Conservation (phyloP, 176 grass and related monocot genomes). For the Calamus simplicifolius region DNA sequence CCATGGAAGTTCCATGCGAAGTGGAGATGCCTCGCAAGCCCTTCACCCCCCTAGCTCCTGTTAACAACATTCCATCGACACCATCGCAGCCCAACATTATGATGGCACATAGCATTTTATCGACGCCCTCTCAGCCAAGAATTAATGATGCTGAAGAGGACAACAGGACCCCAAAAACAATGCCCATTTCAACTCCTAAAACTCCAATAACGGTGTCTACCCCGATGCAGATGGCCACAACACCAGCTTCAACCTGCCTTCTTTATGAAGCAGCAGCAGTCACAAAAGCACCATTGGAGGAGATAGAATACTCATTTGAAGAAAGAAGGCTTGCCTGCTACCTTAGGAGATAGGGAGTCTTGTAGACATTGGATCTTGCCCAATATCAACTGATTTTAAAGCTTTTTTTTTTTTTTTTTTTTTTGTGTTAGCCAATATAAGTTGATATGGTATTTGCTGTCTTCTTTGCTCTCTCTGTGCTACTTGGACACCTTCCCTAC, state of each 20-base stretch:
- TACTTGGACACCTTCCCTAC: too few species aligned
- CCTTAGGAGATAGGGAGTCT: conserved; percentile 15
- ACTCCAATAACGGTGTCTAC: conserved; percentile 21
- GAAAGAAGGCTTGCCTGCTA: conserved; percentile 44
- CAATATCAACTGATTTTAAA: too few species aligned
- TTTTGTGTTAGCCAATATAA: too few species aligned
- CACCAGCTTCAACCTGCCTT: conserved; percentile 29
- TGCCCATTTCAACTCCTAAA: conserved; percentile 10
- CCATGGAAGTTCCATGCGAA: conserved; percentile 25
- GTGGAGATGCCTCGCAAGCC: conserved; percentile 37
- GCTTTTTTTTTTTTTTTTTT: too few species aligned
- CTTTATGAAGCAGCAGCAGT: conserved; percentile 20
- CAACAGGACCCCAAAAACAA: conserved; percentile 37
- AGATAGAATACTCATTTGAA: conserved; percentile 47
- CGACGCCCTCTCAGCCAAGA: conserved; percentile 13
- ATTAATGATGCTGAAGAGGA: conserved; percentile 21
- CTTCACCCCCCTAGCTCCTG: conserved; percentile 31
- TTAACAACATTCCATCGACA: conserved; percentile 17
- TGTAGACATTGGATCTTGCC: too few species aligned
- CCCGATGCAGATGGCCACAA: conserved; percentile 47
- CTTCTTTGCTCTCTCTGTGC: too few species aligned
- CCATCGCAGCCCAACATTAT: neutral
- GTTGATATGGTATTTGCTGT: too few species aligned
- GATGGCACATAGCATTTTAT: neutral
- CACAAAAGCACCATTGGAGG: conserved; percentile 9